phyloP scores from a whole-genome alignment of 1,139 yeast genomes.

The Arxiozyma telluris region DNA sequence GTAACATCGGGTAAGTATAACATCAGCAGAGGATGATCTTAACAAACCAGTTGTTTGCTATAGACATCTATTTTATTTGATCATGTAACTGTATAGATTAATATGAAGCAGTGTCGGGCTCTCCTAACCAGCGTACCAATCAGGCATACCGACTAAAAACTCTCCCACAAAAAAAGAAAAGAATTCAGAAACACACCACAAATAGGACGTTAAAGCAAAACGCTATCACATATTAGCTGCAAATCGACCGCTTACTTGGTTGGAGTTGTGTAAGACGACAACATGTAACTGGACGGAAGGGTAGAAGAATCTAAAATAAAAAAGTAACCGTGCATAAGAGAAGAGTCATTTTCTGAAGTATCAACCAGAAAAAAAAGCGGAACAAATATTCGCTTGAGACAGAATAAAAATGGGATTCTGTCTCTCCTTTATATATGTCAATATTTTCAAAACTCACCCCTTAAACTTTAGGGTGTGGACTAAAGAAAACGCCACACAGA shows the following conservation, averaged over 20 bases:
- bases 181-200: background rate
- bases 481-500: background rate
- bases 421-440: background rate
- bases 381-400: background rate
- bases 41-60: background rate
- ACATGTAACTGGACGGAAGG: too few relatives aligned
- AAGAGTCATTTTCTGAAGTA: too few relatives aligned
- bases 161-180: constrained; percentile 8
- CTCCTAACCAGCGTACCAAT: constrained; percentile 2
- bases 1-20: background rate
- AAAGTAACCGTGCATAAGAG: too few relatives aligned
- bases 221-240: background rate
- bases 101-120: constrained; percentile 13
- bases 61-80: background rate
- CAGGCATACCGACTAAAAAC: constrained; percentile 15
- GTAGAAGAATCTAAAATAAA: too few relatives aligned
- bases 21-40: background rate
- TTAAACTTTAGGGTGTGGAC: background rate
- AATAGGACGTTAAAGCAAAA: background rate
- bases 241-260: background rate
- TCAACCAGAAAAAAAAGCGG: too few relatives aligned
- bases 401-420: background rate
- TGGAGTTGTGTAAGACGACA: too few relatives aligned
- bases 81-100: background rate
- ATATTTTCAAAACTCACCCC: background rate